A percentile compares a stretch with the other conserved stretches of the same genome.
Evolutionary conservation across 2,329 filamentous ascomycete genomes (phyloP).

Genomic region (Neurospora sp.): DNA sequence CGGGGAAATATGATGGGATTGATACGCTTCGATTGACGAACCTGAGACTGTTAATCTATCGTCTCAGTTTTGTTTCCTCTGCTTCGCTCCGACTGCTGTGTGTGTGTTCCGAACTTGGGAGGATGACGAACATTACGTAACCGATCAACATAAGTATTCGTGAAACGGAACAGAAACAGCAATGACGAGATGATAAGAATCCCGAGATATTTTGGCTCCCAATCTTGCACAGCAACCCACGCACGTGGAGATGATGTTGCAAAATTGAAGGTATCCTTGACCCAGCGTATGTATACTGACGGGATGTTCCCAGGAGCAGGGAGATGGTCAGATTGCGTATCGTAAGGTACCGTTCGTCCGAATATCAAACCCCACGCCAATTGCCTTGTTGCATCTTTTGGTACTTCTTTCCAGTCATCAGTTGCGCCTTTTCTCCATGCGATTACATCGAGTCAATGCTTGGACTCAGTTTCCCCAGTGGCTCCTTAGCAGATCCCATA

Average conservation of each 20-base stretch:
- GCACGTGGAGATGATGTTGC: background rate
- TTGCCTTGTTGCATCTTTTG: background rate
- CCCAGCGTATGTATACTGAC: background rate
- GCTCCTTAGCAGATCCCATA: background rate
- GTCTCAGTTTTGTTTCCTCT: background rate
- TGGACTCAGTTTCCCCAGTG: background rate
- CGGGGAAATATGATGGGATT: background rate
- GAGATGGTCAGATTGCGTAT: background rate
- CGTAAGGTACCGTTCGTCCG: background rate
- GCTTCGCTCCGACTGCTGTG: background rate
- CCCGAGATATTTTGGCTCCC: background rate
- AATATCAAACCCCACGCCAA: background rate
- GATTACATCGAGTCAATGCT: background rate
- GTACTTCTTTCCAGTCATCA: background rate
- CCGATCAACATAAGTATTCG: background rate
- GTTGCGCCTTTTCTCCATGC: background rate
- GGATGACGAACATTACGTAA: background rate
- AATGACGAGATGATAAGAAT: background rate
- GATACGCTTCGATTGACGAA: background rate
- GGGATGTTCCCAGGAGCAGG: background rate
- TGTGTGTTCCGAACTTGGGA: background rate
- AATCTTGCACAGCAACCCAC: background rate
- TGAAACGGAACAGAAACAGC: background rate
- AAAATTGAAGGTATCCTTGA: background rate
- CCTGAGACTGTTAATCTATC: background rate